Conservation (phyloP, 768 basidiomycete species). For the Lactarius quietus region DNA sequence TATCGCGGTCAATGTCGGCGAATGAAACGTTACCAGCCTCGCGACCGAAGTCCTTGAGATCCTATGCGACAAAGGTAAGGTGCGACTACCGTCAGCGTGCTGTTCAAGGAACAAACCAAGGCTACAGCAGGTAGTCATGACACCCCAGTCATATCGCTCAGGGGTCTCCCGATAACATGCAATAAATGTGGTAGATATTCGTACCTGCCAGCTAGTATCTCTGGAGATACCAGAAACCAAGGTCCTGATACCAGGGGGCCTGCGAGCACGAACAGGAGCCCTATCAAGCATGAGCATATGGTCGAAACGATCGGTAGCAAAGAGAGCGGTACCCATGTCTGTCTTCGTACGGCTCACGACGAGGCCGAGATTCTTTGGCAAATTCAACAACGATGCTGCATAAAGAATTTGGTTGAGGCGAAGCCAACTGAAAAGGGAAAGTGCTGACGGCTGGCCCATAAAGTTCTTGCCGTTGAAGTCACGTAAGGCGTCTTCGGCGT, state of each 20-base stretch:
- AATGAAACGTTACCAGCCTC: slow-evolving; percentile 91
- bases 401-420: slow-evolving; percentile 11
- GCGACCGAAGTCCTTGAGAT: slow-evolving; percentile 96
- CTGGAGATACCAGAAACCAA: slow-evolving; percentile 86
- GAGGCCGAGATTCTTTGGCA: slow-evolving; percentile 87
- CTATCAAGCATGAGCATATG: slow-evolving; percentile 14
- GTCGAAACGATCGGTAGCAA: not conserved
- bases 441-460: slow-evolving; percentile 75
- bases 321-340: slow-evolving; percentile 42
- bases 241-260: slow-evolving; percentile 79
- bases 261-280: slow-evolving; percentile 60
- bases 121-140: not conserved
- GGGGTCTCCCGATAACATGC: not conserved
- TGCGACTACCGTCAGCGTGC: slow-evolving; percentile 6
- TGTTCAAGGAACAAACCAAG: not conserved
- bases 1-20: slow-evolving; percentile 90
- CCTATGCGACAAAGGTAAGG: slow-evolving; percentile 47
- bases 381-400: slow-evolving; percentile 91
- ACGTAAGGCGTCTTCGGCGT: slow-evolving; percentile 90
- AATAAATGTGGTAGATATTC: slow-evolving; percentile 36
- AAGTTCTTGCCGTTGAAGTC: slow-evolving; percentile 87
- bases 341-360: slow-evolving; percentile 66
- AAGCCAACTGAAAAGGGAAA: not conserved
- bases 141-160: not conserved
- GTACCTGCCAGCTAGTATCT: slow-evolving; percentile 99